These are phyloP conservation scores for Pseudevernia furfuracea DNA, from an alignment of 495 filamentous ascomycete species.

Conservation along the genomic window DNA sequence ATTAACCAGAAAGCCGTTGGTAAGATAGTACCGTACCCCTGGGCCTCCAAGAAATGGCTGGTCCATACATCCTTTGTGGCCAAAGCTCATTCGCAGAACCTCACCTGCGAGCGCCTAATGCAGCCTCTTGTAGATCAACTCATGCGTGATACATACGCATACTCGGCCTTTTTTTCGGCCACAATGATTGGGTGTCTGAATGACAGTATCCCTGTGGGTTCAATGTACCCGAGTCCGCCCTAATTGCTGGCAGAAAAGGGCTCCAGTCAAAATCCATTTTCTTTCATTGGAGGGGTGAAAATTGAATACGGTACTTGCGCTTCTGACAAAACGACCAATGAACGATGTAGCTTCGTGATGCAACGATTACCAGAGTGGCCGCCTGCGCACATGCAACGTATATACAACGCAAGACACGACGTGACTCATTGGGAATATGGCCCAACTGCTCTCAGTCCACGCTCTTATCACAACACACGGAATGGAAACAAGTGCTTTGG, in stretches of 20 bases:
- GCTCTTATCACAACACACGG: not conserved
- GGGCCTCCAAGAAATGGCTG: not conserved
- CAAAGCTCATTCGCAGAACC: not conserved
- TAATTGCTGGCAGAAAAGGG: too few relatives aligned
- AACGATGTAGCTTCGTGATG: not conserved
- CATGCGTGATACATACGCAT: not conserved
- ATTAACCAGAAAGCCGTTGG: too few relatives aligned
- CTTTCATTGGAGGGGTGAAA: too few relatives aligned
- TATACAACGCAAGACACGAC: not conserved
- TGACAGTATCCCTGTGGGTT: too few relatives aligned
- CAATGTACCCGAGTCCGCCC: too few relatives aligned
- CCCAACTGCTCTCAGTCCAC: not conserved
- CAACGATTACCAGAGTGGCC: not conserved
- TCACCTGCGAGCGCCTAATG: not conserved
- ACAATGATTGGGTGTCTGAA: too few relatives aligned
- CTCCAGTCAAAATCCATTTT: too few relatives aligned
- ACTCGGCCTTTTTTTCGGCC: not conserved
- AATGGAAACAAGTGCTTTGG: not conserved
- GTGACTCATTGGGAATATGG: not conserved
- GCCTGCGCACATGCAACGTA: not conserved
- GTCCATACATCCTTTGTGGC: not conserved
- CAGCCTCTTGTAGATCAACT: not conserved
- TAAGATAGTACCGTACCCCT: not conserved
- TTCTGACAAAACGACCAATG: not conserved
- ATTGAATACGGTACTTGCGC: not conserved